phyloP scores from a whole-genome alignment of 2,329 filamentous ascomycete species.

The Thelonectria rubi region DNA sequence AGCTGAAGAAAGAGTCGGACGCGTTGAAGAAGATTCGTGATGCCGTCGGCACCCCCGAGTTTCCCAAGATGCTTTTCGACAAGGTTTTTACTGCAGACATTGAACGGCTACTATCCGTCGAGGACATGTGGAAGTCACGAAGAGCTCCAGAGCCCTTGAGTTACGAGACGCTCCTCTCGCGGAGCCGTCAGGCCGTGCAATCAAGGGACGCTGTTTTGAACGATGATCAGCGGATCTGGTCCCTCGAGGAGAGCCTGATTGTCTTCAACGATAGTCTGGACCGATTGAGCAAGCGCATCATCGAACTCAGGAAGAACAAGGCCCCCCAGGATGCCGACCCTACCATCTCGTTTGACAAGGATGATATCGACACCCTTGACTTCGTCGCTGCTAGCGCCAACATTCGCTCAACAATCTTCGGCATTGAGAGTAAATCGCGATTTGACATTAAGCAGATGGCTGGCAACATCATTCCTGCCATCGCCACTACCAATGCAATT shows the following conservation, averaged over 20 bases:
- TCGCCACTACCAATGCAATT: conserved; percentile 97
- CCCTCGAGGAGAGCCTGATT: conserved; percentile 80
- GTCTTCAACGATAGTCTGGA: conserved; percentile 88
- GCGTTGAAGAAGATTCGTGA: conserved; percentile 84
- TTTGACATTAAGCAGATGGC: conserved; percentile 99
- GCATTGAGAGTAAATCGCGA: conserved; percentile 85
- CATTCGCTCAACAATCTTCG: conserved; percentile 87
- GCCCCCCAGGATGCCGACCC: conserved; percentile 63
- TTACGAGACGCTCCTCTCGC: conserved; percentile 68
- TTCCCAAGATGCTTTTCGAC: conserved; percentile 83
- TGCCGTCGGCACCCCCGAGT: conserved; percentile 80
- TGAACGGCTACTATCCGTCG: conserved; percentile 81
- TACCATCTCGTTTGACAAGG: conserved; percentile 91
- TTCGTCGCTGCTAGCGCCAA: conserved; percentile 94
- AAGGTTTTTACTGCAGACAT: conserved; percentile 94
- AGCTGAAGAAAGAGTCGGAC: conserved; percentile 83
- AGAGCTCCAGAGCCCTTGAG: conserved; percentile 77
- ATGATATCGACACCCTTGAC: conserved; percentile 92
- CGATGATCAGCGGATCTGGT: conserved; percentile 82
- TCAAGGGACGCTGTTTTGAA: conserved; percentile 63
- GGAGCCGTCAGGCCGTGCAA: conserved; percentile 59
- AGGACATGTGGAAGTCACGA: conserved; percentile 95
- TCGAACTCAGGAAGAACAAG: conserved; percentile 65
- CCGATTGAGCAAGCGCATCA: conserved; percentile 77
- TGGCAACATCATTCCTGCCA: conserved; percentile 98